Base-by-base conservation (phyloP, 352 stramenopile species). In the Pythium monospermum region DNA sequence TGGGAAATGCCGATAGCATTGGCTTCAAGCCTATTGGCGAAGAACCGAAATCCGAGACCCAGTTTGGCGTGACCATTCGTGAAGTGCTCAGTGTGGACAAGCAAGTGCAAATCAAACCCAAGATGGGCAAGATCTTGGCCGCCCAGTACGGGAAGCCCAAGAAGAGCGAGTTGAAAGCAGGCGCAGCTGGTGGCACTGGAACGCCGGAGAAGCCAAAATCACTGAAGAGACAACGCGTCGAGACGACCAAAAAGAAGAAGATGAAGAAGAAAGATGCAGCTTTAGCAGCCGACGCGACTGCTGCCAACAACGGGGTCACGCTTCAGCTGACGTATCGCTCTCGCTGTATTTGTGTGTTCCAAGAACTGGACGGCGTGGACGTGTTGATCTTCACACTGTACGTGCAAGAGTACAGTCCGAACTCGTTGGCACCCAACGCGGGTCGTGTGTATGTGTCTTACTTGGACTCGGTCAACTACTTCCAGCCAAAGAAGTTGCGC, bases 311-410 rank as follows among this genome's bases (percentile, higher is more conserved):
- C 30, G 55, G 55, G 21, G 61, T 57, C n/a, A 58, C 68, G 28
- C 75, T 94, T 25, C 76, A 91, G 47, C 44, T 94, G 28, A 92
- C 83, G 47, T 94, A 94, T 61, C 73, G 82, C 5, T 91, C 84
- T 11, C 82, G 82, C n/a, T 94, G 83, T 45, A 94, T 96, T 52
- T 94, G 80, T 31, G 82, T 96, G 21, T 96, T 96, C 49, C 85
- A 96, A 67, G 81, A 93, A 54, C 68, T 93, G 23, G 82, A 94
- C 49, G 83, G 85, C 18, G 81, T 93, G 4, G 85, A 95, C 62
- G 84, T 95, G 6, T 51, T 93, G 13, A 90, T 95, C 39, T 95
- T 95, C 54, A 91, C 84, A 39, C 50, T 95, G 33, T 95, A 94
- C 52, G 83, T 95, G 7, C 83, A 95, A 66, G 85, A 95, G 44